These are phyloP conservation scores for Penicillium canescens DNA, from an alignment of 495 filamentous ascomycete species.

Conservation along the genomic window DNA sequence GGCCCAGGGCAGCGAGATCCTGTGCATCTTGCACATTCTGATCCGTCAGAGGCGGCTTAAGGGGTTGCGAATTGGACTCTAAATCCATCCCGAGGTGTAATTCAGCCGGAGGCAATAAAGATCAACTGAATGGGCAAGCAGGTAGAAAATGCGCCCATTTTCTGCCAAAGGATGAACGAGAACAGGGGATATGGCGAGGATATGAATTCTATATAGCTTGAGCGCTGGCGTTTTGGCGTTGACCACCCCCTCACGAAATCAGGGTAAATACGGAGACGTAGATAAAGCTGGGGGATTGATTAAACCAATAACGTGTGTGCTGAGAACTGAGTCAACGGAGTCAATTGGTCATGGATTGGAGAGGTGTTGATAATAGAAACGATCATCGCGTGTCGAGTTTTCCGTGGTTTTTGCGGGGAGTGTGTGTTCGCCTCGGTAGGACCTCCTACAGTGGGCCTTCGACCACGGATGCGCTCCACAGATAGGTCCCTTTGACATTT, in stretches of 20 bases:
- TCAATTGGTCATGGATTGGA: slow-evolving; percentile 22
- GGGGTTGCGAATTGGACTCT: slow-evolving; percentile 28
- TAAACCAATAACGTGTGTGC: slow-evolving; percentile 15
- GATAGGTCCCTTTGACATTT: not conserved
- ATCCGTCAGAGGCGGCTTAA: slow-evolving; percentile 32
- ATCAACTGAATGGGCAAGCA: slow-evolving; percentile 18
- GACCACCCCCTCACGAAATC: not conserved
- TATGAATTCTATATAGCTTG: slow-evolving; percentile 17
- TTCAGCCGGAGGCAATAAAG: slow-evolving; percentile 16
- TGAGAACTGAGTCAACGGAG: not conserved
- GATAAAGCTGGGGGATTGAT: slow-evolving; percentile 25
- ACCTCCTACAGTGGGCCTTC: slow-evolving; percentile 25
- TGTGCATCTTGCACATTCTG: slow-evolving; percentile 39
- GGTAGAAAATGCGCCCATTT: slow-evolving; percentile 23
- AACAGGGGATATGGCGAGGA: not conserved
- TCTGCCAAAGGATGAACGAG: slow-evolving; percentile 11
- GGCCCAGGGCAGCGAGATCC: slow-evolving; percentile 52
- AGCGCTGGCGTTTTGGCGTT: not conserved
- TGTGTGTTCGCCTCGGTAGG: slow-evolving; percentile 21
- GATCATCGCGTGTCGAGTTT: slow-evolving; percentile 8
- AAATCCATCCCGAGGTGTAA: slow-evolving; percentile 27
- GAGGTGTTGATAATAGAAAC: slow-evolving; percentile 20
- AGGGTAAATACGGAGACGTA: slow-evolving; percentile 18
- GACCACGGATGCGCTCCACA: slow-evolving; percentile 1
- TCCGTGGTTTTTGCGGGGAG: slow-evolving; percentile 25